A percentile compares a stretch with the other conserved stretches of the same genome.
phyloP scores from a whole-genome alignment of 208 protist species.

The Trichomonas tenax region DNA sequence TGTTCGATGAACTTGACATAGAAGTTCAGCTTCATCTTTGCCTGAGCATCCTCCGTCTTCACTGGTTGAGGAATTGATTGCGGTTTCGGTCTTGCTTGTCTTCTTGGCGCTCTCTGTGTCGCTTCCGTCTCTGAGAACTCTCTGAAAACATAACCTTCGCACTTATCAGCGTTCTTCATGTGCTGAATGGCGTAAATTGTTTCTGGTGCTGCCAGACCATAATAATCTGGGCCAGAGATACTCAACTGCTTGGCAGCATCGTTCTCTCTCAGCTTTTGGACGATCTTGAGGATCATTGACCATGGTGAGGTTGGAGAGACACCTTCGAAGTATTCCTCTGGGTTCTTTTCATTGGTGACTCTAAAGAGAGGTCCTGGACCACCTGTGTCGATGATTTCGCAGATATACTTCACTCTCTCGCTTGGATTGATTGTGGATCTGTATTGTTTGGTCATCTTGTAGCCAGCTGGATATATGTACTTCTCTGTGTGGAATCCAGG shows the following conservation, averaged over 20 bases:
- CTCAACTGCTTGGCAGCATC: neutral
- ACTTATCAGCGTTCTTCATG: neutral
- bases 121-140: neutral
- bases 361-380: neutral
- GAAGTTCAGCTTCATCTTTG: neutral
- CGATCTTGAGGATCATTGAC: neutral
- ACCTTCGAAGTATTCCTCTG: neutral
- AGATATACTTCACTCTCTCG: neutral
- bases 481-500: neutral
- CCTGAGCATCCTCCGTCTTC: neutral
- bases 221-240: constrained; percentile 2
- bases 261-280: neutral
- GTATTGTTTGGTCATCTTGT: neutral
- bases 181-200: neutral
- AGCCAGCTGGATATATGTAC: neutral
- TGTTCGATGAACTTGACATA: neutral
- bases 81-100: neutral
- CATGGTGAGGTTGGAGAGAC: neutral
- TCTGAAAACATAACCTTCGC: neutral
- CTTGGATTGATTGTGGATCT: neutral
- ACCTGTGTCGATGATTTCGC: neutral
- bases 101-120: neutral
- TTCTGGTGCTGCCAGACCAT: neutral
- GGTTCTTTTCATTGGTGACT: neutral
- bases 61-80: neutral